phyloP scores from a whole-genome alignment of 352 stramenopile species.

The Globisporangium acanthophoron region DNA sequence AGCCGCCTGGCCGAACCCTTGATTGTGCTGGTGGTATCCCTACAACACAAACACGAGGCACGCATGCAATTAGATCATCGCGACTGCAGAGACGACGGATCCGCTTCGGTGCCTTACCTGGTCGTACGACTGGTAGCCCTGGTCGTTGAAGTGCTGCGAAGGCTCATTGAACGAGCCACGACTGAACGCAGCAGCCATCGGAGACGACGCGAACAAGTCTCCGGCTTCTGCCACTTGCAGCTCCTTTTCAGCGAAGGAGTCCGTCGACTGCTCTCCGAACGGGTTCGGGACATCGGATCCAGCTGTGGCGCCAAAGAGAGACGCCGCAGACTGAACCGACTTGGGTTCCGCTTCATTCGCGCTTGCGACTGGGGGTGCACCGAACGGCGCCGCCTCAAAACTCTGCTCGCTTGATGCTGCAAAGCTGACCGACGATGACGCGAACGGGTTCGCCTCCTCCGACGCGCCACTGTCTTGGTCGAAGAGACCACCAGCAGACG shows the following conservation, averaged over 20 bases:
- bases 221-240: constrained; percentile 43
- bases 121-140: constrained; percentile 26
- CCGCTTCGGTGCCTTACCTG: constrained; percentile 21
- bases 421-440: constrained; percentile 25
- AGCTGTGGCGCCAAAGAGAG: constrained; percentile 54
- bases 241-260: constrained; percentile 41
- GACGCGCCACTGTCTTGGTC: constrained; percentile 15
- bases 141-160: constrained; percentile 17
- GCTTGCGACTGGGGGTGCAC: constrained; percentile 1
- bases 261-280: constrained; percentile 21
- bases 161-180: constrained; percentile 25
- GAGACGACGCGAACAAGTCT: constrained; percentile 49
- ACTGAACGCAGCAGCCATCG: constrained; percentile 26
- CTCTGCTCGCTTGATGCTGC: constrained; percentile 11
- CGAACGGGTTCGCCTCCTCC: constrained; percentile 41
- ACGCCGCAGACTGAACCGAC: constrained; percentile 37
- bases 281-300: constrained; percentile 39
- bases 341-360: constrained; percentile 3
- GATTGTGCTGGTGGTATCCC: constrained; percentile 11
- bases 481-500: constrained; percentile 17
- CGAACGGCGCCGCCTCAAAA: constrained; percentile 12
- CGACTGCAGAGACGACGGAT: neutral
- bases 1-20: constrained; percentile 13
- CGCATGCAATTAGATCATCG: neutral
- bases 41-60: neutral